These are phyloP conservation scores for Fusarium robinianum DNA, from an alignment of 2,329 filamentous ascomycete genomes.

Conservation along the genomic window DNA sequence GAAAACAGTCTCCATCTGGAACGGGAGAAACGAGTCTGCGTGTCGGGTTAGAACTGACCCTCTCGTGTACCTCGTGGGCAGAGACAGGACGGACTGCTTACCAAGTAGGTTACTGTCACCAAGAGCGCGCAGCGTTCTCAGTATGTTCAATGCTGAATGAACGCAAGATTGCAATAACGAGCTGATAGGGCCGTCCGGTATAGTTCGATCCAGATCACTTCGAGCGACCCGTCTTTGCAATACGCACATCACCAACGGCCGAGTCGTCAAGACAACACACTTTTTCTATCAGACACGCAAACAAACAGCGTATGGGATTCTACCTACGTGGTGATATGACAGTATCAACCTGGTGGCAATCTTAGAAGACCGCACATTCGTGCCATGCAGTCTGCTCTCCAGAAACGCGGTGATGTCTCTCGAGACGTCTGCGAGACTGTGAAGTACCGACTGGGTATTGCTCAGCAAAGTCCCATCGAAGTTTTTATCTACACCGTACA, in stretches of 20 bases:
- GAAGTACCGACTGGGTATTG: slow-evolving; percentile 5
- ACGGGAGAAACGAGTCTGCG: slow-evolving; percentile 5
- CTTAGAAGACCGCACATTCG: slow-evolving; percentile 1
- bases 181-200: slow-evolving; percentile 1
- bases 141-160: slow-evolving; percentile 4
- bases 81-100: background rate
- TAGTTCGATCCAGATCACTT: background rate
- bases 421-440: background rate
- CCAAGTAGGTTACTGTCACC: slow-evolving; percentile 1
- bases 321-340: slow-evolving; percentile 3
- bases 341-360: slow-evolving; percentile 1
- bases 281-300: background rate
- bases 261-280: slow-evolving; percentile 6
- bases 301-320: background rate
- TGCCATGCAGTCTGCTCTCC: background rate
- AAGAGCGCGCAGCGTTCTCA: slow-evolving; percentile 2
- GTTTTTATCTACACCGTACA: slow-evolving; percentile 9
- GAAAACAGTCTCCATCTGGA: slow-evolving; percentile 1
- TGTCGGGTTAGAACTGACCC: too few species aligned
- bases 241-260: slow-evolving; percentile 4
- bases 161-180: slow-evolving; percentile 2
- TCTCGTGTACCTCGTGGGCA: too few species aligned
- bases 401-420: background rate
- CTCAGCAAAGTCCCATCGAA: slow-evolving; percentile 7
- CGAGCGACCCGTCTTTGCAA: background rate